Base-by-base conservation (phyloP, 306 rosid genomes). In the Citrullus colocynthis region DNA sequence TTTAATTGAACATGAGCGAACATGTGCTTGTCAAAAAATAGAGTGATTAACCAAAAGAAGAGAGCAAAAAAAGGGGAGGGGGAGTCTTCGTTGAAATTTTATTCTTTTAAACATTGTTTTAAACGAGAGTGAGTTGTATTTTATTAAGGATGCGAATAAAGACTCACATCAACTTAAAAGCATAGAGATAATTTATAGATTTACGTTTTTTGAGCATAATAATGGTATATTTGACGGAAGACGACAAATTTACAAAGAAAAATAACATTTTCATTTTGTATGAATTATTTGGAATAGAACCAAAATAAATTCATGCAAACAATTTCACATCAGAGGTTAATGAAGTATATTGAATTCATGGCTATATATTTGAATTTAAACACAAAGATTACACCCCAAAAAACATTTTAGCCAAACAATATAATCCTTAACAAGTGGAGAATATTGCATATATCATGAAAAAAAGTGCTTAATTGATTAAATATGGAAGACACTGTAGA, bases 1-100 rank as follows among this genome's bases (percentile, higher is more conserved):
- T 24, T 24, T 24, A 24, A 51, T 56, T 5, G 78, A 54, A 49
- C 71, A 79, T 80, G 78, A 80, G 59, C 64, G 61, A 61, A 16
- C 36, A 52, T 49, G 57, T 80, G 76, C 15, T 24, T 13, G 37
- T 58, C 13, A 58, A 58, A 52, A 58, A 4, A 58, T 55, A 59
- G 15, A 36, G 72, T 37, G 42, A 37, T 64, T 16, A 44, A 65
- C 72, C 16, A 2, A 63, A 17, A 63, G 7, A 54, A 54, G 7
- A 54, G 18, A 18, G 4, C 18, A 9, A 21, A 21, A 20, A 58
- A 12, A 48, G 54, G 13, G 13, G 4, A 3, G 9, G 54, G 3
- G 6, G 13, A 0, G 72, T 28, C 21, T 37, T 66, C 0, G 0
- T 66, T 45, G 57, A 44, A 69, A 20, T 70, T 45, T 21, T 70